Evolutionary conservation across 176 grass and related monocot genomes (phyloP).

Genomic region (Metroxylon sagu): DNA sequence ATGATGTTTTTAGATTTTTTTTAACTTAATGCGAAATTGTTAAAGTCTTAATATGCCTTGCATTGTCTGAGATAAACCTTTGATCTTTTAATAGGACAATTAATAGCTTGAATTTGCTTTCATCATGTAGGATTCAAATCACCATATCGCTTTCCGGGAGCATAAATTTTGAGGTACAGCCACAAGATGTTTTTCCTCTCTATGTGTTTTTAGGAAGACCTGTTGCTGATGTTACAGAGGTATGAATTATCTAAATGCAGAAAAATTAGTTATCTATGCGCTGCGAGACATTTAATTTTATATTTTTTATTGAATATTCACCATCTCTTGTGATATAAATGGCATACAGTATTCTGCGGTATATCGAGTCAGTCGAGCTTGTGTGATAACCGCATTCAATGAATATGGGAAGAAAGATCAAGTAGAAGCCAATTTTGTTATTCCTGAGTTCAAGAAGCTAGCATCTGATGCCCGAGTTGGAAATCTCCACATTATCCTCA

Average conservation of each 20-base stretch:
- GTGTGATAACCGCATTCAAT: constrained; percentile 43
- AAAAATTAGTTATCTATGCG: no score
- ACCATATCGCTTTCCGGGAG: constrained; percentile 44
- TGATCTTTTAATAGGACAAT: no score
- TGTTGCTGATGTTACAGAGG: constrained; percentile 21
- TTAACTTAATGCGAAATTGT: no score
- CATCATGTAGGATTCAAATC: constrained; percentile 54
- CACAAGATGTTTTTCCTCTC: constrained; percentile 54
- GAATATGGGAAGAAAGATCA: constrained; percentile 48
- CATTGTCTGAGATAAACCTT: no score
- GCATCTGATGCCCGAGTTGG: constrained; percentile 44
- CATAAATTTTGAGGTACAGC: constrained; percentile 39
- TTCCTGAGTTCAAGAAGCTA: constrained; percentile 56
- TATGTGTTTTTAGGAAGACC: constrained; percentile 63
- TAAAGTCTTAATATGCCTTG: no score
- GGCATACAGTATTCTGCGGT: constrained; percentile 44
- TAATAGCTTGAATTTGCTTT: not conserved
- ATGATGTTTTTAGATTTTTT: no score
- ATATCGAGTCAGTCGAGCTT: constrained; percentile 45
- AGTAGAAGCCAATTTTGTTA: constrained; percentile 62
- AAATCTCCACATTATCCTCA: constrained; percentile 63
- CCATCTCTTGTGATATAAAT: not conserved
- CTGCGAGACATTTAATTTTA: no score
- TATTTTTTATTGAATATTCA: no score
- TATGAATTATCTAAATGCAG: constrained; percentile 3